Base-by-base conservation (phyloP, 768 basidiomycete species). In the Steccherinum ochraceum region DNA sequence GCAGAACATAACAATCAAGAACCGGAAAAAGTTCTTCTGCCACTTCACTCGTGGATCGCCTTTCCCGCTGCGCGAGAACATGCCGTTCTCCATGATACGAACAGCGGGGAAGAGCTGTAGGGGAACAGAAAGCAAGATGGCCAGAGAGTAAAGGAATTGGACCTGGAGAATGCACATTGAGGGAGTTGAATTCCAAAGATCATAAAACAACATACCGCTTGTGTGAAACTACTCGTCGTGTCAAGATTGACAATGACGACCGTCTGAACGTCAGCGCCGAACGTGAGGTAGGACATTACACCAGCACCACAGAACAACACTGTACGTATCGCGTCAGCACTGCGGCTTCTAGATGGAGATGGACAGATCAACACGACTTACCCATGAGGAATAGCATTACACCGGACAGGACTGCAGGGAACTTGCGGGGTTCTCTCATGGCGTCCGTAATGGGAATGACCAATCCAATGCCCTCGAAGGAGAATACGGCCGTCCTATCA, bases 81-180 rank as follows among this genome's bases (percentile, higher is more conserved):
- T 61, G 3, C 89, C 94, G 62, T 97, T 95, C 75, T 99, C 96
- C 70, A 97, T 81, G 62, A 99, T 98, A 48, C 96, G 83, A 44
- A 95, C 84, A 2, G 95, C 96, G 0, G 96, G 96, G 90, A 98
- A 97, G 50, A 97, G 84, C 67, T 98, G 94, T 0, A 98, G 80
- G 0, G 95, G 93, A 5, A 89, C 86, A 12, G 93, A 96, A 40
- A 93, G 79, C 55, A 91, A 70, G 68, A 98, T 98, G 12, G 94
- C 96, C 27, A 93, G 69, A n/a, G 91, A 86, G 69, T 96, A 93
- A 24, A 93, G 64, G 66, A 91, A 84, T 72, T 91, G 89, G 10
- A 88, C 82, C 83, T 86, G 48, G 3, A 40, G 26, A 12, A 4
- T 12, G n/a, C n/a, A n/a, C 20, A 12, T 3, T 16, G 11, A 39